Evolutionary conservation across 768 basidiomycete species (phyloP).

Genomic region (Panellus pusillus): DNA sequence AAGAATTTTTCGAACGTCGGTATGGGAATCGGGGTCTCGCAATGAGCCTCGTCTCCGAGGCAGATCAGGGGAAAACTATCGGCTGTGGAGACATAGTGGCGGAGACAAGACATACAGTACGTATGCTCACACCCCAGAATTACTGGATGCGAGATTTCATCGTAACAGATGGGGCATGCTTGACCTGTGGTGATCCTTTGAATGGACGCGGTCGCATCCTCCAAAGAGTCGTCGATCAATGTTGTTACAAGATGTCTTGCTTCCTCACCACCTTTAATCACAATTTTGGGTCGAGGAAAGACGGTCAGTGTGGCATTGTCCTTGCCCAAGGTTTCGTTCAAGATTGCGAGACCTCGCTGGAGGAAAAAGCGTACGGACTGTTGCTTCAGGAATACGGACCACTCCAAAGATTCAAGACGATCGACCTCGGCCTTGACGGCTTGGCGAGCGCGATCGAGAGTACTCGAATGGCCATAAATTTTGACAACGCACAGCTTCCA

Average conservation of each 20-base stretch:
- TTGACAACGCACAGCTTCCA: slow-evolving; percentile 44
- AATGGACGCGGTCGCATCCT: slow-evolving; percentile 13
- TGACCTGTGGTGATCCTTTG: slow-evolving; percentile 3
- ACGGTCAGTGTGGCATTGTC: slow-evolving; percentile 51
- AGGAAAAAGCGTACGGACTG: slow-evolving; percentile 51
- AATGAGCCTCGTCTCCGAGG: slow-evolving; percentile 21
- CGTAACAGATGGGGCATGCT: slow-evolving; percentile 42
- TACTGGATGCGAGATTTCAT: slow-evolving; percentile 26
- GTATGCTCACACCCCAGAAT: slow-evolving; percentile 29
- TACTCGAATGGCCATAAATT: slow-evolving; percentile 42
- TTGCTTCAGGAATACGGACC: slow-evolving; percentile 37
- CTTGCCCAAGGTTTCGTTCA: slow-evolving; percentile 56
- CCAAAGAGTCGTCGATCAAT: slow-evolving; percentile 43
- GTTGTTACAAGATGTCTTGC: slow-evolving; percentile 46
- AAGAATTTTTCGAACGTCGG: slow-evolving; percentile 16
- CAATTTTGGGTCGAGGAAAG: slow-evolving; percentile 38
- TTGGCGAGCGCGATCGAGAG: slow-evolving; percentile 41
- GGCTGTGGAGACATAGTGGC: slow-evolving; percentile 25
- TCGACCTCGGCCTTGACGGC: slow-evolving; percentile 50
- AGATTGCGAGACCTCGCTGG: slow-evolving; percentile 44
- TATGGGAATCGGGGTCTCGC: slow-evolving; percentile 18
- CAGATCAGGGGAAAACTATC: slow-evolving; percentile 21
- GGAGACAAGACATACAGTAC: slow-evolving; percentile 30
- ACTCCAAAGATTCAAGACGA: slow-evolving; percentile 45
- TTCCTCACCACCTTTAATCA: slow-evolving; percentile 57